Conservation (phyloP, 1,284 basidiomycete genomes). For the Schizophyllum commune region DNA sequence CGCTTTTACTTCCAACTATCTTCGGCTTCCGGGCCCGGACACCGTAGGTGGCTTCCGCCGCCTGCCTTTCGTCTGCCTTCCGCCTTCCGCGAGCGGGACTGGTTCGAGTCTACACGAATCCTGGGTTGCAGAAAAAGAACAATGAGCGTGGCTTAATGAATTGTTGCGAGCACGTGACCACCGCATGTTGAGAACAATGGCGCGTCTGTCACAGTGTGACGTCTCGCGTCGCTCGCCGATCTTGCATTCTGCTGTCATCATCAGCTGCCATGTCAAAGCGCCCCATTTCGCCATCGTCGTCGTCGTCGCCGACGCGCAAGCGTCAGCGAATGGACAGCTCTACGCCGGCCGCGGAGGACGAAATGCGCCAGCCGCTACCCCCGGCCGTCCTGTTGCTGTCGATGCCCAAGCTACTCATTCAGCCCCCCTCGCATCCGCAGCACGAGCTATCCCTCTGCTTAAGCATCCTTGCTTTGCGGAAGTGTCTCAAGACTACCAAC, state of each 20-base stretch:
- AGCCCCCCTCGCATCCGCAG: constrained; percentile 51
- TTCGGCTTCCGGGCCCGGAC: no score
- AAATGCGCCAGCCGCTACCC: background rate
- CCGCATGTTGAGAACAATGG: background rate
- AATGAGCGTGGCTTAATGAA: no score
- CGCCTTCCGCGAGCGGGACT: no score
- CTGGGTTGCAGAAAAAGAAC: no score
- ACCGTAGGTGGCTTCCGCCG: no score
- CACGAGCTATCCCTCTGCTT: constrained; percentile 47
- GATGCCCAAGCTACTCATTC: constrained; percentile 48
- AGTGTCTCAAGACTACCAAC: constrained; percentile 41
- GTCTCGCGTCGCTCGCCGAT: background rate
- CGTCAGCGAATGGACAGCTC: background rate
- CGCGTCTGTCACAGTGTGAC: background rate
- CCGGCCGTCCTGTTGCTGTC: constrained; percentile 39
- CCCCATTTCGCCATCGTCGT: background rate
- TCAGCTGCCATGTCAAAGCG: background rate
- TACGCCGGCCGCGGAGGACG: background rate
- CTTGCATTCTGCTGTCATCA: background rate
- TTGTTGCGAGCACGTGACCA: background rate
- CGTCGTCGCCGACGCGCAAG: background rate
- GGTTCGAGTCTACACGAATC: no score
- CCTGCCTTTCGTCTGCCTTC: no score
- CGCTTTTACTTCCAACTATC: no score
- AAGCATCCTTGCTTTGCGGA: constrained; percentile 46